phyloP scores from a whole-genome alignment of 2,329 filamentous ascomycete genomes.

The Falciphora oryzae region DNA sequence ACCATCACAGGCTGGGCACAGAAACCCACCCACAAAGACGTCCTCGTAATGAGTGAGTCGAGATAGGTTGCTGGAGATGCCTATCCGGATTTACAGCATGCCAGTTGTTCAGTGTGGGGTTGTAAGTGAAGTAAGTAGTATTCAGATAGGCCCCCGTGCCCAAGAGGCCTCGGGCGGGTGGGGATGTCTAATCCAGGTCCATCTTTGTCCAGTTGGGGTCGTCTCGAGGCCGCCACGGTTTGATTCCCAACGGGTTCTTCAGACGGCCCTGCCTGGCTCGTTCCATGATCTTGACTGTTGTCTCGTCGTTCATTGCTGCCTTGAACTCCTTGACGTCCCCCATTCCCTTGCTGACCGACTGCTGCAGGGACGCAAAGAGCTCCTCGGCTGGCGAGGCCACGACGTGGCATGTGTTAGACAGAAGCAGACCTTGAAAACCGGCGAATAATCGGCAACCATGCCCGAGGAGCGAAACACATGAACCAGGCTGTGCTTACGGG shows the following conservation, averaged over 20 bases:
- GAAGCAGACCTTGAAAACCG: background rate
- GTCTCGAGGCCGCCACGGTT: constrained; percentile 52
- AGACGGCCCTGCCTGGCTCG: constrained; percentile 47
- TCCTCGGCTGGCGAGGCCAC: constrained; percentile 12
- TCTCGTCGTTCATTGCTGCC: constrained; percentile 39
- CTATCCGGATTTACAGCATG: background rate
- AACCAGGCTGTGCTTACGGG: constrained; percentile 28
- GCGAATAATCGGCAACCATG: background rate
- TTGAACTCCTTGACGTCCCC: constrained; percentile 47
- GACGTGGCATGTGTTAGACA: constrained; percentile 14
- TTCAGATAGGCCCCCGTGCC: background rate
- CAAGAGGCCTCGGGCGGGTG: no score
- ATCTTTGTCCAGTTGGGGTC: constrained; percentile 51
- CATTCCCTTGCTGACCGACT: constrained; percentile 40
- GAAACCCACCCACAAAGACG: background rate
- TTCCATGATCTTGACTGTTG: constrained; percentile 43
- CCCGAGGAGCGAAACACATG: background rate
- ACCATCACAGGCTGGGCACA: background rate
- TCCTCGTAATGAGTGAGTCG: background rate
- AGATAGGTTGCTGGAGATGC: background rate
- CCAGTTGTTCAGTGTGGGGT: background rate
- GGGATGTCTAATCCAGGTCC: constrained; percentile 5
- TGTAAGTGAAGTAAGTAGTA: background rate
- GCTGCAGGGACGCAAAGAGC: constrained; percentile 40
- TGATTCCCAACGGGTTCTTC: constrained; percentile 50